Evolutionary conservation across 805 yeast species (phyloP).

Genomic region (Nakazawaea wickerhamii): DNA sequence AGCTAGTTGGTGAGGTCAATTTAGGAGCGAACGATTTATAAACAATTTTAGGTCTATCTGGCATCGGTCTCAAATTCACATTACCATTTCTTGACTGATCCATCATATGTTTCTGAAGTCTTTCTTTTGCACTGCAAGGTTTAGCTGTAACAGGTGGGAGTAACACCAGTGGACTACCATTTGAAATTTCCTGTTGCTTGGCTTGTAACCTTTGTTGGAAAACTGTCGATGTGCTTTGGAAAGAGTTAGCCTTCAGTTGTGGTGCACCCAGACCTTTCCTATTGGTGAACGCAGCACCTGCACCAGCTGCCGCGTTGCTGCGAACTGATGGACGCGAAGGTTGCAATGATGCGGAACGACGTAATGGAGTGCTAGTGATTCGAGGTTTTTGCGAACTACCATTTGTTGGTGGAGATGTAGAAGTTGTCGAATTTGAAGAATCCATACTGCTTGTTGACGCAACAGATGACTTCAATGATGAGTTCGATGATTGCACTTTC

Average conservation of each 20-base stretch:
- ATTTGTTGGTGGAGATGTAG: background rate
- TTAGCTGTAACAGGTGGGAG: slow-evolving; percentile 4
- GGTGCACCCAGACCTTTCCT: background rate
- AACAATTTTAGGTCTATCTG: slow-evolving; percentile 18
- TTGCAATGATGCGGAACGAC: slow-evolving; percentile 8
- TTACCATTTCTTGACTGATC: slow-evolving; percentile 27
- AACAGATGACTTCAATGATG: slow-evolving; percentile 3
- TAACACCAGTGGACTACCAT: background rate
- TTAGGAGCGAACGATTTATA: slow-evolving; percentile 17
- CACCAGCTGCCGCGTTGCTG: slow-evolving; percentile 12
- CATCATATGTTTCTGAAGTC: slow-evolving; percentile 30
- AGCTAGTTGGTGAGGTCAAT: slow-evolving; percentile 4
- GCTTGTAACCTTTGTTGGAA: slow-evolving; percentile 1
- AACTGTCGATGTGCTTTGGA: slow-evolving; percentile 2
- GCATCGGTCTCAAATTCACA: slow-evolving; percentile 23
- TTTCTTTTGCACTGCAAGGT: slow-evolving; percentile 28
- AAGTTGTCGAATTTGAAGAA: background rate
- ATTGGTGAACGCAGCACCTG: slow-evolving; percentile 12
- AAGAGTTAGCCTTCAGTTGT: slow-evolving; percentile 1
- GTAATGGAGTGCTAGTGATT: slow-evolving; percentile 1
- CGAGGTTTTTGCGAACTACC: background rate
- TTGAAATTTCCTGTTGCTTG: slow-evolving; percentile 5
- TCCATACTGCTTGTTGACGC: slow-evolving; percentile 1
- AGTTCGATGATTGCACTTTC: background rate
- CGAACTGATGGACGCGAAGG: background rate